These are phyloP conservation scores for Oryza brachyantha DNA, from an alignment of 176 grass and related monocot genomes.

Conservation along the genomic window DNA sequence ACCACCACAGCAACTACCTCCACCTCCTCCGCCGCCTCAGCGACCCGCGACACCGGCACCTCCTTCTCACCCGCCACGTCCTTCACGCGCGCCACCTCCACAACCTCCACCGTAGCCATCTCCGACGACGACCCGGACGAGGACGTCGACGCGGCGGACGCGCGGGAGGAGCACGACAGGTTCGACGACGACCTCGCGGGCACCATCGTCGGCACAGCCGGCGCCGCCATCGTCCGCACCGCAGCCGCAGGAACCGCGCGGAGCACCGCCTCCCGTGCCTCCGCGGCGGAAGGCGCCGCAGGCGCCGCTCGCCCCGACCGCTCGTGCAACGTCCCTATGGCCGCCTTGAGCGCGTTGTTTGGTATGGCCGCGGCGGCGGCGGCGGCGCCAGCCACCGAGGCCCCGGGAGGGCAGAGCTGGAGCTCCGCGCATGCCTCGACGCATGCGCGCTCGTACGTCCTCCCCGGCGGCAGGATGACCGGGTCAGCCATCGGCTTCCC, in stretches of 20 bases:
- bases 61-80: not conserved
- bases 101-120: not conserved
- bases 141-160: constrained; percentile 7
- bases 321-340: constrained; percentile 55
- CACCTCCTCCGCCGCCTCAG: constrained; percentile 26
- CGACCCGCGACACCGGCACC: not conserved
- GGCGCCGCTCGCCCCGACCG: constrained; percentile 22
- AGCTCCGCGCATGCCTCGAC: constrained; percentile 54
- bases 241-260: not conserved
- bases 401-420: constrained; percentile 21
- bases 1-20: constrained; percentile 22
- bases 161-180: constrained; percentile 18
- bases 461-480: constrained; percentile 54
- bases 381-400: not conserved
- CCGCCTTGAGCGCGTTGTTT: constrained; percentile 58
- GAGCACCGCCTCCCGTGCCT: constrained; percentile 39
- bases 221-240: not conserved
- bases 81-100: constrained; percentile 19
- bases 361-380: constrained; percentile 34
- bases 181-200: constrained; percentile 14
- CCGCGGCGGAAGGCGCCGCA: not conserved
- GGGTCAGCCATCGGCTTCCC: constrained; percentile 55
- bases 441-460: constrained; percentile 61
- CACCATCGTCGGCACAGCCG: not conserved
- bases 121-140: constrained; percentile 25